Percentiles rank a stretch among this genome's conserved stretches.
These are phyloP conservation scores for Polytrichum commune DNA, from an alignment of 225 moss, liverwort and hornwort species.

Conservation along the genomic window DNA sequence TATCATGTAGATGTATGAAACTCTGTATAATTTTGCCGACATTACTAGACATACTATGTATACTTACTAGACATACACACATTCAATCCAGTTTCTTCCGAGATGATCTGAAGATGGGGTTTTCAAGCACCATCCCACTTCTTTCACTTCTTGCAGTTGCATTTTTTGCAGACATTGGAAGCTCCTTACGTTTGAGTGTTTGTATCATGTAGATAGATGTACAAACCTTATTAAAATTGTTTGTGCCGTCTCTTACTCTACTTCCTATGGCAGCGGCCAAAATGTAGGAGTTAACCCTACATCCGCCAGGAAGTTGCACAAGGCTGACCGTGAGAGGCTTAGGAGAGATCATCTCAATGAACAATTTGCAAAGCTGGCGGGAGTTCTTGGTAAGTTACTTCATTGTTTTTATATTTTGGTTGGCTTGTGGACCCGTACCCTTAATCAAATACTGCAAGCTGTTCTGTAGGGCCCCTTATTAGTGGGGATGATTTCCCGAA, in stretches of 20 bases:
- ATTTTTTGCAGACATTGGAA: too few relatives aligned
- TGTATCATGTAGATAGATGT: background rate
- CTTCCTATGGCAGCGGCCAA: constrained; percentile 34
- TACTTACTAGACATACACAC: background rate
- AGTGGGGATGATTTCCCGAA: too few relatives aligned
- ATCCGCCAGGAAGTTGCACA: constrained; percentile 81
- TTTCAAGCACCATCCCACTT: background rate
- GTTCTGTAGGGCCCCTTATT: too few relatives aligned
- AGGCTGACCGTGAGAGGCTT: constrained; percentile 89
- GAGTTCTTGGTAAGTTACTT: constrained; percentile 64
- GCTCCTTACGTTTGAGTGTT: background rate
- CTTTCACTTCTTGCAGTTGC: background rate
- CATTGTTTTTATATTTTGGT: background rate
- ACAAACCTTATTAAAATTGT: background rate
- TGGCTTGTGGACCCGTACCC: background rate
- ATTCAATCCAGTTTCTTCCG: too few relatives aligned
- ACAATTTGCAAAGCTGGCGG: constrained; percentile 83
- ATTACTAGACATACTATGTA: background rate
- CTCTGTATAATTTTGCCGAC: background rate
- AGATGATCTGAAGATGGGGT: too few relatives aligned
- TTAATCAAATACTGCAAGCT: too few relatives aligned
- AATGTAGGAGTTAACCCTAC: constrained; percentile 30
- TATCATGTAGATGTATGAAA: background rate
- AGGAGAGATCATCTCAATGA: constrained; percentile 92
- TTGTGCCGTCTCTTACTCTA: background rate